These are phyloP conservation scores for Usnea hakonensis DNA, from an alignment of 495 filamentous ascomycete species.

Conservation along the genomic window DNA sequence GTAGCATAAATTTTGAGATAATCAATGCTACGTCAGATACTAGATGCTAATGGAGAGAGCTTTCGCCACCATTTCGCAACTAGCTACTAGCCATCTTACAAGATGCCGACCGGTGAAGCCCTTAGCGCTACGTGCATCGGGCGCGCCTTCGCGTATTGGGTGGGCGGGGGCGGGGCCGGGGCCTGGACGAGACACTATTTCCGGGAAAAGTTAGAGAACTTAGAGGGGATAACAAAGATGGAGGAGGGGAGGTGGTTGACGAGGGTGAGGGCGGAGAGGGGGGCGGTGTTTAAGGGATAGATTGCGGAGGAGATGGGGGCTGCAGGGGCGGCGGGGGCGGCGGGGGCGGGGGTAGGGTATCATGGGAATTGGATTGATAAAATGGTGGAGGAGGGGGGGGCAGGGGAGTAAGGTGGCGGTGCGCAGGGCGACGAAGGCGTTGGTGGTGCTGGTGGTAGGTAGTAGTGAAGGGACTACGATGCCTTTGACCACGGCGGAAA, in stretches of 20 bases:
- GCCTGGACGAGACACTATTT: background rate
- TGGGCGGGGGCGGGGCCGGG: background rate
- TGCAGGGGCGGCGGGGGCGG: background rate
- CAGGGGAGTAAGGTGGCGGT: background rate
- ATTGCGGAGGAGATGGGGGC: conserved; percentile 5
- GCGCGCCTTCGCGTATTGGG: too few relatives aligned
- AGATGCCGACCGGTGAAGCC: too few relatives aligned
- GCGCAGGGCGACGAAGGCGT: background rate
- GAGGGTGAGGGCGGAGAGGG: background rate
- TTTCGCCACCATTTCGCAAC: too few relatives aligned
- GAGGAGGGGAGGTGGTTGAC: background rate
- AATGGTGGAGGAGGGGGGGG: background rate
- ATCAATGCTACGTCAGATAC: too few relatives aligned
- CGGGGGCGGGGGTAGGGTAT: background rate
- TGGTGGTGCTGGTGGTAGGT: background rate
- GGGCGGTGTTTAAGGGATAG: background rate
- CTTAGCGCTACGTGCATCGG: too few relatives aligned
- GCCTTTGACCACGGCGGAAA: too few relatives aligned
- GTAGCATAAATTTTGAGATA: too few relatives aligned
- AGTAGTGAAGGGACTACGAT: background rate
- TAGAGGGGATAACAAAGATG: background rate
- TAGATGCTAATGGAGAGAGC: too few relatives aligned
- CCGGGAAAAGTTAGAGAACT: background rate
- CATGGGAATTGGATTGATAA: background rate
- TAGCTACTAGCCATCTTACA: too few relatives aligned